These are phyloP conservation scores for Penicillium decumbens DNA, from an alignment of 2,329 filamentous ascomycete species.

Conservation along the genomic window DNA sequence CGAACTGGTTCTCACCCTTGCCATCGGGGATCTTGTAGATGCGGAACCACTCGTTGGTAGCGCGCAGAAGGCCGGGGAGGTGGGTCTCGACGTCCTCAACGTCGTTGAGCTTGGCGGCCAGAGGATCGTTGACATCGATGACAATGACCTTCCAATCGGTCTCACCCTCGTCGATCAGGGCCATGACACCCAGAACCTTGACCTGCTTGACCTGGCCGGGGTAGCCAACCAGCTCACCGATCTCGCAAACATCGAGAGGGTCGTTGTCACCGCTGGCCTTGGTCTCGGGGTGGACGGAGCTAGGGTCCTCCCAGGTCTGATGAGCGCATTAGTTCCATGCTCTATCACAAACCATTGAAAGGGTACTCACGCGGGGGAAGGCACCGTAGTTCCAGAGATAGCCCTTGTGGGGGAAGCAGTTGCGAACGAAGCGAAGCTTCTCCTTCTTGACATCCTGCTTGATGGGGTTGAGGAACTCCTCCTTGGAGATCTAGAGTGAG, in stretches of 20 bases:
- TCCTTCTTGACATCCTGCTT: conserved; percentile 99
- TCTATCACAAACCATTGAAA: background rate
- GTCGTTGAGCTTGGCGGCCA: conserved; percentile 94
- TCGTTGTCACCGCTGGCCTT: conserved; percentile 99
- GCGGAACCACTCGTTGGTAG: conserved; percentile 99
- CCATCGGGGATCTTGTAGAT: conserved; percentile 99
- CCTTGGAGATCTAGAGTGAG: conserved; percentile 83
- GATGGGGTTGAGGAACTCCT: conserved; percentile 96
- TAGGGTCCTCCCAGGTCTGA: conserved; percentile 99
- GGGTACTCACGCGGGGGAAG: conserved; percentile 78
- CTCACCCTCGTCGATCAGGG: conserved; percentile 97
- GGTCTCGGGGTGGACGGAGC: conserved; percentile 92
- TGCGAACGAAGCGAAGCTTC: conserved; percentile 98
- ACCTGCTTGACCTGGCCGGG: conserved; percentile 98
- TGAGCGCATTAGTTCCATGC: background rate
- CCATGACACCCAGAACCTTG: conserved; percentile 99
- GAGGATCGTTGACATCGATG: conserved; percentile 95
- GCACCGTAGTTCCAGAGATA: conserved; percentile 99
- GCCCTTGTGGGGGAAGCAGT: conserved; percentile 99
- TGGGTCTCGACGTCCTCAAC: conserved; percentile 98
- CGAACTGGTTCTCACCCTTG: conserved; percentile 99
- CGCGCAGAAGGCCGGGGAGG: conserved; percentile 90
- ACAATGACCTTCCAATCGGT: conserved; percentile 99
- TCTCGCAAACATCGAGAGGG: conserved; percentile 98
- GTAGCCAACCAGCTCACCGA: conserved; percentile 95